These are phyloP conservation scores for Hymenoscyphus repandus DNA, from an alignment of 2,329 filamentous ascomycete species.

Conservation along the genomic window DNA sequence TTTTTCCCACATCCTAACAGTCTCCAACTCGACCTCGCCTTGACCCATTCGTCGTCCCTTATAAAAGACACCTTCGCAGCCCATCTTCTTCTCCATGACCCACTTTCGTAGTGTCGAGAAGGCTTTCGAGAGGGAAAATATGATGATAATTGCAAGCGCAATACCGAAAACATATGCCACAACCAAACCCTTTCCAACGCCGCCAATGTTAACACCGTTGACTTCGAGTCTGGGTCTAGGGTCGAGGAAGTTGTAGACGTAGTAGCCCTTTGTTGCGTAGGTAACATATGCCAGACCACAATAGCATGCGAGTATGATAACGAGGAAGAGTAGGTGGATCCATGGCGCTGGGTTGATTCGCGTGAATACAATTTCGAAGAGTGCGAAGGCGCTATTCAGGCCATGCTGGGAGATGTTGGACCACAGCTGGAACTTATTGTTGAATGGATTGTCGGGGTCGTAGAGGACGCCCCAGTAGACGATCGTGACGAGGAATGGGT, in stretches of 20 bases:
- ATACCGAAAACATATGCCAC: slow-evolving; percentile 27
- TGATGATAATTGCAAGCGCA: slow-evolving; percentile 21
- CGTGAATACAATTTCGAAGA: slow-evolving; percentile 70
- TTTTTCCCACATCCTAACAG: slow-evolving; percentile 25
- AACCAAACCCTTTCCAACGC: slow-evolving; percentile 15
- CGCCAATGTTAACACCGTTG: slow-evolving; percentile 14
- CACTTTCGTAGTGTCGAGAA: slow-evolving; percentile 18
- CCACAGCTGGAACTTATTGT: slow-evolving; percentile 50
- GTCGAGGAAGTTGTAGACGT: slow-evolving; percentile 76
- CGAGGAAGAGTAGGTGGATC: slow-evolving; percentile 61
- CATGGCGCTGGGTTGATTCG: slow-evolving; percentile 58
- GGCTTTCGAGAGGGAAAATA: slow-evolving; percentile 21
- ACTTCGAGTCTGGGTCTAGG: slow-evolving; percentile 29
- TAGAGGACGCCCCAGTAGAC: slow-evolving; percentile 66
- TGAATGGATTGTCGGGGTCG: slow-evolving; percentile 47
- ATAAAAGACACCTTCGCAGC: slow-evolving; percentile 35
- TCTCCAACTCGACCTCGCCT: slow-evolving; percentile 24
- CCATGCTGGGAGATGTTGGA: slow-evolving; percentile 68
- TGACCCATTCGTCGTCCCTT: slow-evolving; percentile 19
- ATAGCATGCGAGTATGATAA: slow-evolving; percentile 68
- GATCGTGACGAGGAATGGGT: slow-evolving; percentile 64
- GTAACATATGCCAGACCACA: slow-evolving; percentile 71
- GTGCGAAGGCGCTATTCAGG: slow-evolving; percentile 66
- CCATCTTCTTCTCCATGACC: slow-evolving; percentile 39
- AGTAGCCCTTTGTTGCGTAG: slow-evolving; percentile 62